phyloP scores from a whole-genome alignment of 1,284 basidiomycete species.

The Boletus sp. region DNA sequence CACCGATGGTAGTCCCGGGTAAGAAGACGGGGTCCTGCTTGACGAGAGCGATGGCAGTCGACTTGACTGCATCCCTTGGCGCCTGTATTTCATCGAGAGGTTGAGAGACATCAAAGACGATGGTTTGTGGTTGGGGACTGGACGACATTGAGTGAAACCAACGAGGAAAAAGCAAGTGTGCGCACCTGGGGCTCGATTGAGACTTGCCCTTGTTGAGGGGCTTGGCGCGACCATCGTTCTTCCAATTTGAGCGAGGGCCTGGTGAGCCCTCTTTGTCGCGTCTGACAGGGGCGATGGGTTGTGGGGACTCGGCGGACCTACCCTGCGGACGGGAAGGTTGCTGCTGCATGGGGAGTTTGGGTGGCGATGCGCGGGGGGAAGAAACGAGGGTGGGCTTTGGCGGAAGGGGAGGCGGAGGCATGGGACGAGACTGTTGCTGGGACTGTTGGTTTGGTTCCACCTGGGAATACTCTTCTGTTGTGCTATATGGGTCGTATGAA shows the following conservation, averaged over 20 bases:
- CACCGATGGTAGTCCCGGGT: constrained; percentile 79
- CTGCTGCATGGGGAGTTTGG: constrained; percentile 47
- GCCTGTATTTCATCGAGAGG: constrained; percentile 69
- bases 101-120: constrained; percentile 72
- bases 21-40: constrained; percentile 77
- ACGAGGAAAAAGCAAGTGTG: neutral
- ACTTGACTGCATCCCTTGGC: constrained; percentile 66
- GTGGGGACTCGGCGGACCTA: constrained; percentile 45
- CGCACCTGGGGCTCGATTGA: constrained; percentile 54
- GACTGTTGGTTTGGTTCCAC: constrained; percentile 38
- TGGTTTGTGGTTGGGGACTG: constrained; percentile 57
- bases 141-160: constrained; percentile 8
- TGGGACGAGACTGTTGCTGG: constrained; percentile 28
- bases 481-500: constrained; percentile 40
- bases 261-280: constrained; percentile 70
- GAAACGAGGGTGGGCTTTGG: constrained; percentile 48
- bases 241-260: constrained; percentile 49
- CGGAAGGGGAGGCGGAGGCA: constrained; percentile 46
- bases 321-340: constrained; percentile 39
- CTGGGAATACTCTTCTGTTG: constrained; percentile 46
- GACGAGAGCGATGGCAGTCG: constrained; percentile 78
- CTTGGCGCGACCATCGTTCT: constrained; percentile 41
- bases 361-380: constrained; percentile 63
- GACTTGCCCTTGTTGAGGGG: constrained; percentile 44
- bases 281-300: constrained; percentile 38